Evolutionary conservation across 371 early-diverging fungal genomes (phyloP).

Genomic region (Furculomyces boomerangus): DNA sequence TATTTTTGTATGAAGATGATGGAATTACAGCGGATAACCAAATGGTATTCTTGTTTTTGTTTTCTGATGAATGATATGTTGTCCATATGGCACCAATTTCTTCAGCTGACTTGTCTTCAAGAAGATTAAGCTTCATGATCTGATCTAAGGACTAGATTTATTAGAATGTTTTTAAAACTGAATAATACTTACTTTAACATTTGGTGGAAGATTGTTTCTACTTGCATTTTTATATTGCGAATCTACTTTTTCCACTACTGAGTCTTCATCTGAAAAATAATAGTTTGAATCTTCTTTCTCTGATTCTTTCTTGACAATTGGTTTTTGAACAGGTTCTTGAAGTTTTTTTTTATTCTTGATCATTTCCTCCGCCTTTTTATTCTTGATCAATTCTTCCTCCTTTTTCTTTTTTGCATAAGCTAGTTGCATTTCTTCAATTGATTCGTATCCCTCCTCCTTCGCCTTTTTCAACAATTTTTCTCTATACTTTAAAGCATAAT

Average conservation of each 20-base stretch:
- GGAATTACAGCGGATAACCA: slow-evolving; percentile 58
- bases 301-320: not conserved
- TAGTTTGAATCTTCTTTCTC: not conserved
- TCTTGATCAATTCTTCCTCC: not conserved
- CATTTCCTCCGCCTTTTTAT: not conserved
- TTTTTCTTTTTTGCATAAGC: not conserved
- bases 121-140: slow-evolving; percentile 52
- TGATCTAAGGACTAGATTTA: slow-evolving; percentile 42
- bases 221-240: slow-evolving; percentile 8
- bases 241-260: not conserved
- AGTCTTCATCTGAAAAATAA: slow-evolving; percentile 1
- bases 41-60: no score
- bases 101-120: slow-evolving; percentile 39
- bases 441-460: slow-evolving; percentile 26
- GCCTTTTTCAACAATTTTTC: slow-evolving; percentile 44
- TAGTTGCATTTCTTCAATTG: slow-evolving; percentile 14
- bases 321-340: not conserved
- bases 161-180: not conserved
- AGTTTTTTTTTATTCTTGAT: not conserved
- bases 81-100: slow-evolving; percentile 68
- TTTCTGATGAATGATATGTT: slow-evolving; percentile 50
- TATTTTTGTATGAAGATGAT: slow-evolving; percentile 41
- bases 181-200: slow-evolving; percentile 11
- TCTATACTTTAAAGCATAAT: slow-evolving; percentile 52
- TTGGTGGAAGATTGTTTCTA: slow-evolving; percentile 29